Evolutionary conservation across 805 yeast species (phyloP).

Genomic region (Suhomyces prunicola): DNA sequence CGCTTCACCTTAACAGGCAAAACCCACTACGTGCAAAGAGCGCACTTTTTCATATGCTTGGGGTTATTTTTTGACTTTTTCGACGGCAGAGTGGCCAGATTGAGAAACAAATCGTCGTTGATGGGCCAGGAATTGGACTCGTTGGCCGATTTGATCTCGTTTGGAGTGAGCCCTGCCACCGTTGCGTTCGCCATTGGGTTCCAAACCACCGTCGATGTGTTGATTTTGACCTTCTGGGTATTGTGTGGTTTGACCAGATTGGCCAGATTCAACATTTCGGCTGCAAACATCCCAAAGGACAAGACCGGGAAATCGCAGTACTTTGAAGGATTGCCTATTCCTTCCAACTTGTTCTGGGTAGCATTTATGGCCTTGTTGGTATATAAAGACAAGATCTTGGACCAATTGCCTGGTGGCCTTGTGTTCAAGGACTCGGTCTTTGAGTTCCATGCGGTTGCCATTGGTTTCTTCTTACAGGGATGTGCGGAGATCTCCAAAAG

Average conservation of each 20-base stretch:
- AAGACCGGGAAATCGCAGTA: conserved; percentile 79
- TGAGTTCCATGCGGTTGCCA: conserved; percentile 73
- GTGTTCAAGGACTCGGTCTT: conserved; percentile 50
- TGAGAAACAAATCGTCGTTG: conserved; percentile 84
- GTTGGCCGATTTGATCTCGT: conserved; percentile 89
- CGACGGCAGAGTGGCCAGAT: conserved; percentile 95
- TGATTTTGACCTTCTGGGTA: conserved; percentile 77
- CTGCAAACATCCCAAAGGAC: conserved; percentile 89
- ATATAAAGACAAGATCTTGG: conserved; percentile 45
- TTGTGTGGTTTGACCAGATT: conserved; percentile 90
- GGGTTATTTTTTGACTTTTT: conserved; percentile 95
- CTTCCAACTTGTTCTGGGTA: conserved; percentile 78
- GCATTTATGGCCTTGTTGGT: conserved; percentile 68
- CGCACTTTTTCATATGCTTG: conserved; percentile 82
- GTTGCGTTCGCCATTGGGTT: conserved; percentile 91
- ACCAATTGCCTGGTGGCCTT: conserved; percentile 64
- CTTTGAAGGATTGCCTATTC: conserved; percentile 97
- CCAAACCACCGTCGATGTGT: conserved; percentile 76
- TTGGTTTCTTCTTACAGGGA: conserved; percentile 73
- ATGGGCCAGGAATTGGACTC: conserved; percentile 99
- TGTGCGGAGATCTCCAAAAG: conserved; percentile 90
- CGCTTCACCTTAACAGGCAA: conserved; percentile 72
- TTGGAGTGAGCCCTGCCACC: conserved; percentile 94
- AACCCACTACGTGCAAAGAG: conserved; percentile 74
- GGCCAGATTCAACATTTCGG: conserved; percentile 94